Evolutionary conservation across 148 eudicot genomes (phyloP).

Genomic region (Suaeda aralocaspica): DNA sequence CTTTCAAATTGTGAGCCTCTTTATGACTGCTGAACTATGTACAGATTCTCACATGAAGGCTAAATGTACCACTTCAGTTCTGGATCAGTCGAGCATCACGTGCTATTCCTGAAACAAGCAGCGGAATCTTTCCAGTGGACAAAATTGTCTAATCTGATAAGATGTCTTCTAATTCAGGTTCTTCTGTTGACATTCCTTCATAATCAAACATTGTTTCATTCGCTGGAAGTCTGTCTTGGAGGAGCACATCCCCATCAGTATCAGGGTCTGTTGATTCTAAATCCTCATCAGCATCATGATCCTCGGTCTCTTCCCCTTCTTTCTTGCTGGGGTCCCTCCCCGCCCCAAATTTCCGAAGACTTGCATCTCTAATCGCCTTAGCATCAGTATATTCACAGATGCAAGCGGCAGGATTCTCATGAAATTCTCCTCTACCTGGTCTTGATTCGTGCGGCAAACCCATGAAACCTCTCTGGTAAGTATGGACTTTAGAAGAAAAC

Average conservation of each 20-base stretch:
- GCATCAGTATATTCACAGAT: constrained; percentile 81
- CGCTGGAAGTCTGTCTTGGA: constrained; percentile 30
- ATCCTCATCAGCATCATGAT: constrained; percentile 53
- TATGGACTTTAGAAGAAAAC: constrained; percentile 58
- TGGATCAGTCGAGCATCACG: background rate
- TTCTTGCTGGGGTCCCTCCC: constrained; percentile 27
- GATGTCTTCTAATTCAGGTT: constrained; percentile 86
- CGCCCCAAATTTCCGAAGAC: constrained; percentile 35
- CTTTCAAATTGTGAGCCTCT: background rate
- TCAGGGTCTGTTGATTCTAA: constrained; percentile 62
- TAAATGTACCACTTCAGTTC: constrained; percentile 12
- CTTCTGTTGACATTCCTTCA: constrained; percentile 47
- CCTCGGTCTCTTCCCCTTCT: constrained; percentile 48
- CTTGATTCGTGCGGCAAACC: constrained; percentile 84
- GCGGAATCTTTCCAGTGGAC: background rate
- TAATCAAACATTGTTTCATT: constrained; percentile 67
- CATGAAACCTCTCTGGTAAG: constrained; percentile 80
- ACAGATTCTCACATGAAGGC: constrained; percentile 25
- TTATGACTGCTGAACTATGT: constrained; percentile 22
- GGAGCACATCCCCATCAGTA: constrained; percentile 56
- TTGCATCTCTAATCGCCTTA: constrained; percentile 38
- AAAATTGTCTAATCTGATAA: constrained; percentile 55
- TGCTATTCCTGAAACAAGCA: background rate
- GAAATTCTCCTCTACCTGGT: constrained; percentile 91
- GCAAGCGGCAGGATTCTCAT: constrained; percentile 87